Base-by-base conservation (phyloP, 805 yeast genomes). In the Debaryomyces tyrocola region DNA sequence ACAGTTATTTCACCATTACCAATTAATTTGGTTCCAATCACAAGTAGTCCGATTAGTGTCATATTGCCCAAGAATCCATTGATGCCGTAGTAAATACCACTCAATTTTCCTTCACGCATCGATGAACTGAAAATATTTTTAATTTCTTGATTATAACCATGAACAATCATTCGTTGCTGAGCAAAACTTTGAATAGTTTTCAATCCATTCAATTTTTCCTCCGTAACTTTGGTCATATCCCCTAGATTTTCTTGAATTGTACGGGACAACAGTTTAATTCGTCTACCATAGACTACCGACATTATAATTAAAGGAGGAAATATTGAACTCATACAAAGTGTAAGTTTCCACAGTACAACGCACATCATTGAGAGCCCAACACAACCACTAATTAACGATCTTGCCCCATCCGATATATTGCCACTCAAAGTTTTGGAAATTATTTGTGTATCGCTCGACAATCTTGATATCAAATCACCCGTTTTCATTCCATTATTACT, bases 311-410 rank as follows among this genome's bases (percentile, higher is more conserved):
- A 74, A 1, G 96, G 95, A 1, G 98, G 97, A 46, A 89, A 84
- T 45, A 91, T 70, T 29, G 89, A 56, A 52, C 87, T 73, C 87
- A 92, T 88, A 47, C 87, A 84, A 6, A 85, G 82, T 0, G 97
- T 89, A 49, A 92, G 73, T 58, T 90, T 83, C 73, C 88, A 79
- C 33, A 94, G 85, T 8, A 91, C 94, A 55, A 82, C 82, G 51
- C 88, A 73, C 98, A 92, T 92, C 96, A 91, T 90, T 3, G 88
- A 79, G 40, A 91, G 70, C 6, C 97, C 98, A 35, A 89, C 96
- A 40, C 79, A 73, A 1, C 96, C 96, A 56, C 90, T 83, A 17
- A 92, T 81, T 1, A 83, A 63, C 0, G 97, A 84, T 47, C 97
- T 73, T 33, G 90, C 76, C n/a, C 98, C 98, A 62, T 92, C 97